phyloP scores from a whole-genome alignment of 148 eudicot species.

The Bassia scoparia region DNA sequence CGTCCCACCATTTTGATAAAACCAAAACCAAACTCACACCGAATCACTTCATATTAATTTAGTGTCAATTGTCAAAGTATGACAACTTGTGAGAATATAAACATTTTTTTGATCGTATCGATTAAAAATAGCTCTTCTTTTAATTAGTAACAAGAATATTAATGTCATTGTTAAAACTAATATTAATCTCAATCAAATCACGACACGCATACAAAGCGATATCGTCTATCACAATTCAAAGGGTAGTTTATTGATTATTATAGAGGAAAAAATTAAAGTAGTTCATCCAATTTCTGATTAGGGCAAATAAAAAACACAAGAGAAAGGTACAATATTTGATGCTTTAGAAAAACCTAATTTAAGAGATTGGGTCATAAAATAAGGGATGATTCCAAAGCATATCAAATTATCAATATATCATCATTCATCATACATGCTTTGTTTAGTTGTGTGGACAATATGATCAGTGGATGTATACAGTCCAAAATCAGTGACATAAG shows the following conservation, averaged over 20 bases:
- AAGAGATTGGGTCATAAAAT: conserved; percentile 23
- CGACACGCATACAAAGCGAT: conserved; percentile 13
- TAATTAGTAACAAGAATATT: too few species aligned
- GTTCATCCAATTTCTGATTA: conserved; percentile 19
- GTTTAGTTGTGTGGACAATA: background rate
- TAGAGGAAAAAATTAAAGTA: conserved; percentile 9
- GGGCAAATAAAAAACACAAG: background rate
- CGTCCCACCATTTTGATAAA: too few species aligned
- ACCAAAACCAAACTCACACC: too few species aligned
- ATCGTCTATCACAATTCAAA: background rate
- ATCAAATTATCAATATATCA: too few species aligned
- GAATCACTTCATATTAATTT: too few species aligned
- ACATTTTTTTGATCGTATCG: too few species aligned
- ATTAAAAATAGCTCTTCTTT: too few species aligned
- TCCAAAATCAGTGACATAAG: conserved; percentile 20
- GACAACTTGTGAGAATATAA: too few species aligned
- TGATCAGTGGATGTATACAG: conserved; percentile 12
- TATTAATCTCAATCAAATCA: too few species aligned
- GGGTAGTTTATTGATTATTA: background rate
- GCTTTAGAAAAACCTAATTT: background rate
- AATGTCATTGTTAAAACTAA: too few species aligned
- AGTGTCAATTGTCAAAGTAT: too few species aligned
- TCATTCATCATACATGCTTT: too few species aligned
- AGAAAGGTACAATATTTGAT: conserved; percentile 15
- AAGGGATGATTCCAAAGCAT: conserved; percentile 15